These are phyloP conservation scores for Citrus australasica DNA, from an alignment of 345 rosid genomes.

Conservation along the genomic window DNA sequence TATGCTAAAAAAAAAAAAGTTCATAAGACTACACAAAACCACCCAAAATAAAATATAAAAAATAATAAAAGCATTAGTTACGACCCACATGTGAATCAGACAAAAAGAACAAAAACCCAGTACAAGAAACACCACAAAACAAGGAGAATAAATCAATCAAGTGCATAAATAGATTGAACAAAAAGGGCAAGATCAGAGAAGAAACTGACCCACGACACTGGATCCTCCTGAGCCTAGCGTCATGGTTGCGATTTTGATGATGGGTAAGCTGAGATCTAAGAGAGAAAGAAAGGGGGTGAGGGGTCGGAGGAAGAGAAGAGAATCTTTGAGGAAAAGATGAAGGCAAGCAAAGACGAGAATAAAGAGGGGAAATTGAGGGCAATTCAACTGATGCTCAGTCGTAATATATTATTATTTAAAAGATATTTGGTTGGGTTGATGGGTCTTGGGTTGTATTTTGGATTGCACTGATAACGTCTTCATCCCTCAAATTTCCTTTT, in stretches of 20 bases:
- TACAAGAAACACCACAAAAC: not conserved
- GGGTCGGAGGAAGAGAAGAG: not conserved
- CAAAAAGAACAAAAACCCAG: not conserved
- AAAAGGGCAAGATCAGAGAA: conserved; percentile 25
- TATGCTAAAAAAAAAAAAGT: not conserved
- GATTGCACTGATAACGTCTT: no score
- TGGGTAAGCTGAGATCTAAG: conserved; percentile 39
- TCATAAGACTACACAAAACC: not conserved
- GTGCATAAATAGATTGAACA: conserved; percentile 4
- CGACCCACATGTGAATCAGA: conserved; percentile 1
- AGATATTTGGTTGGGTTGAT: conserved; percentile 5
- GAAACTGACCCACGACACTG: conserved; percentile 66
- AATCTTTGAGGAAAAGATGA: conserved; percentile 25
- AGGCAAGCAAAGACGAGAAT: conserved; percentile 15
- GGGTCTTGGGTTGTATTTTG: not conserved
- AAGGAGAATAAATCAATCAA: not conserved
- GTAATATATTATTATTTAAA: not conserved
- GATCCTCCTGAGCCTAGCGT: conserved; percentile 93
- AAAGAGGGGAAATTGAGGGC: not conserved
- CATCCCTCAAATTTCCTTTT: no score
- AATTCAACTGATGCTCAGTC: not conserved
- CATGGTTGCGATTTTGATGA: conserved; percentile 33
- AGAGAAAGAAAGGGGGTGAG: not conserved
- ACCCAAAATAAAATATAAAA: not conserved
- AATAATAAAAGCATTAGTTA: not conserved